These are phyloP conservation scores for Termitomyces sp. DNA, from an alignment of 768 basidiomycete genomes.

Conservation along the genomic window DNA sequence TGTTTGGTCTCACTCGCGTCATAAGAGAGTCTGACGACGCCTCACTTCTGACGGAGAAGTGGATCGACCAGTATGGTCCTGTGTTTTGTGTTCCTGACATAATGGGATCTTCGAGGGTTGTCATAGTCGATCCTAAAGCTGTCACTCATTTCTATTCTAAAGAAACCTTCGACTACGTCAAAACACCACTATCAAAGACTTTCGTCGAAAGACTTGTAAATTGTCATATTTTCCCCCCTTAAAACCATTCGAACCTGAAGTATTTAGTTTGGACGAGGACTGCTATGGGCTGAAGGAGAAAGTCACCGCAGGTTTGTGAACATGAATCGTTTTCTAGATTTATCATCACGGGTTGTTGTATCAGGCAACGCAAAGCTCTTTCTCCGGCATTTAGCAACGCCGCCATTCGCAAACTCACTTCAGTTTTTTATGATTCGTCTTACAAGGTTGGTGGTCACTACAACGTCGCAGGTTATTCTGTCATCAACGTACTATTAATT, in stretches of 20 bases:
- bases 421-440: conserved; percentile 44
- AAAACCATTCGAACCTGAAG: not conserved
- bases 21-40: conserved; percentile 23
- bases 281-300: conserved; percentile 39
- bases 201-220: conserved; percentile 35
- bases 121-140: conserved; percentile 45
- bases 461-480: not conserved
- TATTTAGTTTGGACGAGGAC: conserved; percentile 31
- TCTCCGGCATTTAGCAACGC: conserved; percentile 49
- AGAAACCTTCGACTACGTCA: conserved; percentile 45
- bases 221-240: not conserved
- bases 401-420: conserved; percentile 38
- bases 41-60: conserved; percentile 33
- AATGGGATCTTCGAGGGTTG: conserved; percentile 27
- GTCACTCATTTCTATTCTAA: conserved; percentile 42
- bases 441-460: conserved; percentile 32
- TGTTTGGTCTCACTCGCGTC: conserved; percentile 33
- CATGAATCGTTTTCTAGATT: no score
- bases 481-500: not conserved
- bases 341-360: not conserved
- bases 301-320: conserved; percentile 34
- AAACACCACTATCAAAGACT: conserved; percentile 24
- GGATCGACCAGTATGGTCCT: conserved; percentile 42
- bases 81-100: conserved; percentile 34
- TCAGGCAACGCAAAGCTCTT: conserved; percentile 43